Evolutionary conservation across 805 yeast species (phyloP).

Genomic region (Metschnikowia kunwiensis): DNA sequence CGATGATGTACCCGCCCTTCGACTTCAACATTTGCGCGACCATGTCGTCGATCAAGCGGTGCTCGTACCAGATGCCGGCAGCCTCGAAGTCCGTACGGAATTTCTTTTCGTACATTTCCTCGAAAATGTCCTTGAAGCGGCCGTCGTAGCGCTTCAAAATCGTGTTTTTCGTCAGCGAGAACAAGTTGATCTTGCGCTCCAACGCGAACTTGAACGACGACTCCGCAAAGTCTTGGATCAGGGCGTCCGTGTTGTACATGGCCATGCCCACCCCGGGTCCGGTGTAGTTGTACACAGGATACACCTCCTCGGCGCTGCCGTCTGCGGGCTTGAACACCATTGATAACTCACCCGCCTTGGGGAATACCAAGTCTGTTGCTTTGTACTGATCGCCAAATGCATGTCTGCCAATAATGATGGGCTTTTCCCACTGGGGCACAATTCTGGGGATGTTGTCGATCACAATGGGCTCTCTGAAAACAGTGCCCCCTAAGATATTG

Average conservation of each 20-base stretch:
- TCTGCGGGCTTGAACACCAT: constrained; percentile 62
- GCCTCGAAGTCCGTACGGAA: constrained; percentile 58
- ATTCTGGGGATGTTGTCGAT: constrained; percentile 74
- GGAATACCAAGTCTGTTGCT: constrained; percentile 69
- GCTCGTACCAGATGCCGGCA: constrained; percentile 69
- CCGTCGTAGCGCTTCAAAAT: constrained; percentile 81
- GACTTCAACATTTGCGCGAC: constrained; percentile 87
- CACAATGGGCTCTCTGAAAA: constrained; percentile 80
- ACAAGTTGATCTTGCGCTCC: constrained; percentile 59
- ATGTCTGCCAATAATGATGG: constrained; percentile 82
- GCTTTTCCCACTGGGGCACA: constrained; percentile 77
- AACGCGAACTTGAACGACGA: constrained; percentile 76
- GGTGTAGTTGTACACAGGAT: constrained; percentile 59
- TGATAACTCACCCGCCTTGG: constrained; percentile 64
- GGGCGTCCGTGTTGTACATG: constrained; percentile 81
- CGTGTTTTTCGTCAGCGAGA: constrained; percentile 74
- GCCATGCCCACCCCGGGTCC: constrained; percentile 74
- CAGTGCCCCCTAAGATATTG: constrained; percentile 79
- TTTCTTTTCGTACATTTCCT: constrained; percentile 55
- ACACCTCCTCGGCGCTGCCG: constrained; percentile 47
- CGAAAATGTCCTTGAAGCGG: constrained; percentile 76
- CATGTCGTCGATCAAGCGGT: constrained; percentile 82
- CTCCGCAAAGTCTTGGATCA: constrained; percentile 74
- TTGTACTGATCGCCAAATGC: constrained; percentile 84
- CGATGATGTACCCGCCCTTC: constrained; percentile 77